These are phyloP conservation scores for Calonectria hongkongensis DNA, from an alignment of 2,329 filamentous ascomycete genomes.

Conservation along the genomic window DNA sequence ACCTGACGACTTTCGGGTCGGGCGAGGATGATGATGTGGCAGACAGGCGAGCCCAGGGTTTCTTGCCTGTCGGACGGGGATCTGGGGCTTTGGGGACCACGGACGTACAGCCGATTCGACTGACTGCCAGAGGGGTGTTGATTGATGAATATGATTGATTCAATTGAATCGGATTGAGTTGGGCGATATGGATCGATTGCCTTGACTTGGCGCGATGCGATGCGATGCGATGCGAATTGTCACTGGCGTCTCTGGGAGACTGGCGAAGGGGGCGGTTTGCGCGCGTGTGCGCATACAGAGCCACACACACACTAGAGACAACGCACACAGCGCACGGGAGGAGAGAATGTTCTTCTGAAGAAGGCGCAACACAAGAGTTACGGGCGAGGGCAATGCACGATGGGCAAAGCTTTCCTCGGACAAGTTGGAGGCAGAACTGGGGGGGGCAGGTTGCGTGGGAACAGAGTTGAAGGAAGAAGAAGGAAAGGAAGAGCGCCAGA, in stretches of 20 bases:
- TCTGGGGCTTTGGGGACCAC: constrained; percentile 45
- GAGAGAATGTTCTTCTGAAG: constrained; percentile 6
- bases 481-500: constrained; percentile 31
- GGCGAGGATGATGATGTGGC: constrained; percentile 51
- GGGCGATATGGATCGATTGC: constrained; percentile 30
- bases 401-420: constrained; percentile 28
- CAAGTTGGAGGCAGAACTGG: constrained; percentile 32
- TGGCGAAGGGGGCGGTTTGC: constrained; percentile 43
- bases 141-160: constrained; percentile 45
- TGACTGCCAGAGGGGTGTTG: constrained; percentile 36
- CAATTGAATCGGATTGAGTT: constrained; percentile 33
- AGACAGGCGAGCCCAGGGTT: constrained; percentile 44
- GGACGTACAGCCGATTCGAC: constrained; percentile 47
- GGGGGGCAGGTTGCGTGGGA: constrained; percentile 23
- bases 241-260: constrained; percentile 31
- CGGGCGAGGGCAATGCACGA: constrained; percentile 29
- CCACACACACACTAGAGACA: constrained; percentile 43
- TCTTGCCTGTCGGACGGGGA: constrained; percentile 44
- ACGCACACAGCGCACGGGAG: constrained; percentile 37
- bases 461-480: constrained; percentile 40
- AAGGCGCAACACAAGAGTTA: constrained; percentile 33
- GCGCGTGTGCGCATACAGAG: constrained; percentile 52
- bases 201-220: constrained; percentile 30
- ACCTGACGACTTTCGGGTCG: constrained; percentile 53
- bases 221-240: constrained; percentile 38